phyloP scores from a whole-genome alignment of 1,284 basidiomycete species.

The Vanrija humicola region DNA sequence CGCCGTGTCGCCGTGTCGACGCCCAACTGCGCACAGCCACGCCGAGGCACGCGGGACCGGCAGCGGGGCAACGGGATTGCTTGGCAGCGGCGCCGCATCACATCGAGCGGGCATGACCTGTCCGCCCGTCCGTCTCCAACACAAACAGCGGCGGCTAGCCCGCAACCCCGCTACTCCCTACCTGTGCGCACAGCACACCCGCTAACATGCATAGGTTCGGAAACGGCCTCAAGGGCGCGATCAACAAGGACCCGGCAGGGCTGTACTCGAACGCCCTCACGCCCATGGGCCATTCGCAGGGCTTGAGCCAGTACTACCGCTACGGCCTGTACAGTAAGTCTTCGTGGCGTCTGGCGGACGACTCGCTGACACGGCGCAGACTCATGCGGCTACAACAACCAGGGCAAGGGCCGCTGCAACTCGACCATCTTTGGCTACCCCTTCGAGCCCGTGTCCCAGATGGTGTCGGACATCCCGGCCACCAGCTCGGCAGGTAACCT shows the following conservation, averaged over 20 bases:
- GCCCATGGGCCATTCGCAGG: constrained; percentile 32
- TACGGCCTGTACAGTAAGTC: constrained; percentile 45
- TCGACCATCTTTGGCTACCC: constrained; percentile 41
- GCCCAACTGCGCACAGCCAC: neutral
- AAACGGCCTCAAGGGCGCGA: constrained; percentile 13
- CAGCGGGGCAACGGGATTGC: neutral
- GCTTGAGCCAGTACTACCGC: constrained; percentile 45
- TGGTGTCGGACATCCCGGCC: constrained; percentile 34
- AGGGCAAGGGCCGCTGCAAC: constrained; percentile 42
- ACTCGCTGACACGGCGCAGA: constrained; percentile 16
- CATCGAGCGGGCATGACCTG: neutral
- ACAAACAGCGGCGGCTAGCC: too few relatives aligned
- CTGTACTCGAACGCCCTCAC: constrained; percentile 26
- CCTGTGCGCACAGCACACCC: neutral
- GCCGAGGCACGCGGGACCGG: neutral
- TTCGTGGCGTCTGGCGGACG: neutral
- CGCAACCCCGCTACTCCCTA: neutral
- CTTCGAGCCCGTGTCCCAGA: constrained; percentile 37
- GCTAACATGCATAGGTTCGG: constrained; percentile 26
- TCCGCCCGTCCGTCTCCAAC: too few relatives aligned
- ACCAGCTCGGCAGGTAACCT: constrained; percentile 34
- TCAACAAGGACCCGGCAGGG: constrained; percentile 14
- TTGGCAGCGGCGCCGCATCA: neutral
- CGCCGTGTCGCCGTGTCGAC: neutral
- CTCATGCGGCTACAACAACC: constrained; percentile 43